phyloP scores from a whole-genome alignment of 192 early-diverging fungal species.

The Gonapodya sp. region DNA sequence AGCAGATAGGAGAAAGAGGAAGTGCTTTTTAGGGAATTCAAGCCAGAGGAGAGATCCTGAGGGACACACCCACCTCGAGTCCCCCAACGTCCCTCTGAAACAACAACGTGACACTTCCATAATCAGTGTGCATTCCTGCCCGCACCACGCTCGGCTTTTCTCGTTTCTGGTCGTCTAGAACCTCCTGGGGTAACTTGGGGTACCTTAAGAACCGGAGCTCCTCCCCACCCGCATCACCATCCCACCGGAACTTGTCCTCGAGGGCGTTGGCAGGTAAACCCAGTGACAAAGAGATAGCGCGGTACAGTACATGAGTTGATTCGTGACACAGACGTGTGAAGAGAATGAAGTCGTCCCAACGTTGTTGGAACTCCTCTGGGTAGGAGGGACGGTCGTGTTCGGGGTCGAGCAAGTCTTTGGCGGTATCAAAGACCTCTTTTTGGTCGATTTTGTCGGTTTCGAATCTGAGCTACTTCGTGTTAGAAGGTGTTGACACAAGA shows the following conservation, averaged over 20 bases:
- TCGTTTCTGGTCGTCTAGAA: background rate
- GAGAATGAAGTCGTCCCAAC: background rate
- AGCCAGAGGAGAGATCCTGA: conserved; percentile 15
- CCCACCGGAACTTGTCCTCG: background rate
- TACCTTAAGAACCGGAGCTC: background rate
- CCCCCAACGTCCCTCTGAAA: conserved; percentile 52
- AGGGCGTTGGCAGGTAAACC: background rate
- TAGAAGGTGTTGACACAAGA: background rate
- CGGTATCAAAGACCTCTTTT: background rate
- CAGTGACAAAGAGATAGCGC: background rate
- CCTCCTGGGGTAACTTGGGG: background rate
- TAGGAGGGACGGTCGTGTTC: background rate
- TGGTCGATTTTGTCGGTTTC: conserved; percentile 9
- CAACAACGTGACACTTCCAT: conserved; percentile 56
- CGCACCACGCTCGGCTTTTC: background rate
- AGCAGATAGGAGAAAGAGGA: conserved; percentile 9
- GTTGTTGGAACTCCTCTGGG: background rate
- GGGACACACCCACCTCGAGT: conserved; percentile 26
- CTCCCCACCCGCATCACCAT: background rate
- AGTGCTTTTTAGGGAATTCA: background rate
- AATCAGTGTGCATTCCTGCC: conserved; percentile 33
- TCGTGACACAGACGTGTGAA: background rate
- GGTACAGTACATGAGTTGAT: background rate
- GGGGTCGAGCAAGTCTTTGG: background rate
- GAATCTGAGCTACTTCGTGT: background rate